Base-by-base conservation (phyloP, 225 moss, liverwort and hornwort genomes). In the Marchantia polymorpha region DNA sequence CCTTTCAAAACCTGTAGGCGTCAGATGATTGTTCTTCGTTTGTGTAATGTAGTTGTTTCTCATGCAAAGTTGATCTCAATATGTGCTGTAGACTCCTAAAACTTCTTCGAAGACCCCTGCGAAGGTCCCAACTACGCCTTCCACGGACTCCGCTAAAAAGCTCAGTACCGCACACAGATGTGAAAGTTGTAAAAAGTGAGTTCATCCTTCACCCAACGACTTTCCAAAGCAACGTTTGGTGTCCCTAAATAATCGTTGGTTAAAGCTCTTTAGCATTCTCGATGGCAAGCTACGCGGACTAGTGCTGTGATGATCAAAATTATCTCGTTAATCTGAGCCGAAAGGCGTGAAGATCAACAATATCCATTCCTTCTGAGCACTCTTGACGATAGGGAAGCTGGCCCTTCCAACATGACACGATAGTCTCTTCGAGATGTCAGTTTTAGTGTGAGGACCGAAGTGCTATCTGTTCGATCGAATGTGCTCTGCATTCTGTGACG, bases 181-280 rank as follows among this genome's bases (percentile, higher is more conserved):
- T 63, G 83, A 74, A 7, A 83, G 76, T 0, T 90, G 90, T 79
- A 80, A 84, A 15, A 90, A 74, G 90, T 90, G 79, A 68, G 48
- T 19, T 58, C 26, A 0, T 58, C 9, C 31, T 31, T n/a, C 13
- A 6, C 4, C n/a, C 48, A 17, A 39, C 39, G 39, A 39, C 5
- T 39, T 2, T 39, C 39, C 2, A 39, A 39, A 39, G 39, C 5
- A 39, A 39, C 39, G 39, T 39, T 39, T 39, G 39, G 39, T 39
- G 39, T 39, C 5, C 5, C 39, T 39, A 39, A 39, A 5, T 39
- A 39, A 39, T 39, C 39, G 39, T 39, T 39, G 39, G 39, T 39
- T 39, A 5, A 39, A 39, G 39, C 39, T 39, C 39, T 5, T 39
- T 39, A 39, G 39, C 39, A 39, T 39, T 39, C 39, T 39, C 39